These are phyloP conservation scores for Avena insularis DNA, from an alignment of 176 grass and related monocot species.

Conservation along the genomic window DNA sequence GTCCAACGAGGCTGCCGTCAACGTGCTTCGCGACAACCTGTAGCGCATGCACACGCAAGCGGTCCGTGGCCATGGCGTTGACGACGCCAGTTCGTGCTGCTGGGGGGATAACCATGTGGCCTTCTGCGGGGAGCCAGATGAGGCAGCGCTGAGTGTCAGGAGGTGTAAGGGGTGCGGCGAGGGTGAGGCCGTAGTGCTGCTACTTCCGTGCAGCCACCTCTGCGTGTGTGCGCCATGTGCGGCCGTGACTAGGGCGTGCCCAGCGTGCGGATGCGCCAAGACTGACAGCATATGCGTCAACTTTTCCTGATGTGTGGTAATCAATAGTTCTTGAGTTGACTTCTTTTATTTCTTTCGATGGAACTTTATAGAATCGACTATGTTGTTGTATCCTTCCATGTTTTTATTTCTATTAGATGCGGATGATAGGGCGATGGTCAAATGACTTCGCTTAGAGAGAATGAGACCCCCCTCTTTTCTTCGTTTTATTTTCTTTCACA, in stretches of 20 bases:
- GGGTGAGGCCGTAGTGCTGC: conserved; percentile 53
- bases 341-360: neutral
- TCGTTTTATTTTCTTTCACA: neutral
- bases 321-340: conserved; percentile 14
- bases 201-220: conserved; percentile 80
- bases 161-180: conserved; percentile 49
- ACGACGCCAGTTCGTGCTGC: conserved; percentile 69
- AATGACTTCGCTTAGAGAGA: conserved; percentile 7
- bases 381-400: neutral
- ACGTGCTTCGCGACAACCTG: conserved; percentile 52
- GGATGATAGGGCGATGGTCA: neutral
- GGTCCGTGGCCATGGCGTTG: neutral
- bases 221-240: conserved; percentile 64
- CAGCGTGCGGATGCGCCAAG: conserved; percentile 55
- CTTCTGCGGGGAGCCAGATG: conserved; percentile 10
- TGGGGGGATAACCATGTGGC: conserved; percentile 47
- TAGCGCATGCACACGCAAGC: conserved; percentile 40
- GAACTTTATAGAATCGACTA: neutral
- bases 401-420: neutral
- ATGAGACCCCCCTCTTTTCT: neutral
- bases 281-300: conserved; percentile 63
- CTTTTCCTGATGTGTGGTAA: conserved; percentile 41
- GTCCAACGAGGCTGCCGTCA: conserved; percentile 59
- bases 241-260: conserved; percentile 40
- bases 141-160: neutral